Conservation (phyloP, 371 early-diverging fungal genomes). For the Mucor irregularis region DNA sequence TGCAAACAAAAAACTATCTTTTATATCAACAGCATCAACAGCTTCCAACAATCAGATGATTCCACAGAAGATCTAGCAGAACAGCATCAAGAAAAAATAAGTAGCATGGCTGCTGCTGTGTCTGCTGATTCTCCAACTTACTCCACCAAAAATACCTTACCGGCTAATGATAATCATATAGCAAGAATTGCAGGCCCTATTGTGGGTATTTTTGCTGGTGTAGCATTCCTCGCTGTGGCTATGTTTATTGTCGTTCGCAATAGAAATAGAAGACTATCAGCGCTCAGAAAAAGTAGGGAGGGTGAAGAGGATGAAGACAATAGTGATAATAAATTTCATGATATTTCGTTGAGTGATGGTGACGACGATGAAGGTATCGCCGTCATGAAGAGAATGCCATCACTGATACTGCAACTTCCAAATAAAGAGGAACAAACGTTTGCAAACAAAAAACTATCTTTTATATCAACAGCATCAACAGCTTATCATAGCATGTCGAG, state of each 20-base stretch:
- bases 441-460: neutral
- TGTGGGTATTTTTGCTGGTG: constrained; percentile 15
- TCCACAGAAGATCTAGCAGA: too few species aligned
- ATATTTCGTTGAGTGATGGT: constrained; percentile 2
- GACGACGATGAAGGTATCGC: neutral
- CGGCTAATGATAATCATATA: too few species aligned
- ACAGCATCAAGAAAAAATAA: too few species aligned
- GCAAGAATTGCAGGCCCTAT: constrained; percentile 6
- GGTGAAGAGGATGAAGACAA: neutral
- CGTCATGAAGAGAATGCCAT: neutral
- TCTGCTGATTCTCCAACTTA: too few species aligned
- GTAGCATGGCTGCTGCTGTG: too few species aligned
- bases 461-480: neutral
- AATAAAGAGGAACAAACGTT: too few species aligned
- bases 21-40: neutral
- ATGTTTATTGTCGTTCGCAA: constrained; percentile 14
- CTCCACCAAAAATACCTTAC: too few species aligned
- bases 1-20: neutral
- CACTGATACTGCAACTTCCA: too few species aligned
- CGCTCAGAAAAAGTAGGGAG: neutral
- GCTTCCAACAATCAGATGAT: too few species aligned
- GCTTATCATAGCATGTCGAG: neutral
- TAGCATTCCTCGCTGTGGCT: constrained; percentile 14
- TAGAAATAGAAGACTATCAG: constrained; percentile 1
- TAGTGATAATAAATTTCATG: neutral